Conservation (phyloP, 116 monocot genomes). For the Posidonia oceanica region DNA sequence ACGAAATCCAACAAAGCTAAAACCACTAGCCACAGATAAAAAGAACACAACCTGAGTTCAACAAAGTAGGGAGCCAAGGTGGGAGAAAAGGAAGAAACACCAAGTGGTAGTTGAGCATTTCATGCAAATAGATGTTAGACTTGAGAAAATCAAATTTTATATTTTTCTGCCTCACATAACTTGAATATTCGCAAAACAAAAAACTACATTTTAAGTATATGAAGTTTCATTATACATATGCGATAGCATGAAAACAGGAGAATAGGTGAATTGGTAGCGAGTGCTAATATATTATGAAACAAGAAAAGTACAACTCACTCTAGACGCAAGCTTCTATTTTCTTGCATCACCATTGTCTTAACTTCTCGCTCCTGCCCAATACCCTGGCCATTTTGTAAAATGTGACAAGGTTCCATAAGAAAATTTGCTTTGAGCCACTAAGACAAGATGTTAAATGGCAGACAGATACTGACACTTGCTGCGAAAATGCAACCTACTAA, state of each 20-base stretch:
- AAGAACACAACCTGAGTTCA: background rate
- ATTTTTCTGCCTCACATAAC: too few species aligned
- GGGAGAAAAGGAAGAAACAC: too few species aligned
- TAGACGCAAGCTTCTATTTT: constrained; percentile 31
- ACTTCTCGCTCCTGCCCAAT: constrained; percentile 7
- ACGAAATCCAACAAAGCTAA: background rate
- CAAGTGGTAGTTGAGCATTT: too few species aligned
- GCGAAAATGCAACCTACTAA: too few species aligned
- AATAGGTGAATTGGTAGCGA: background rate
- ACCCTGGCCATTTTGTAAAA: constrained; percentile 7
- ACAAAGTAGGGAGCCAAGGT: too few species aligned
- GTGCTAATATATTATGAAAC: background rate
- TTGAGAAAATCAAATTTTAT: too few species aligned
- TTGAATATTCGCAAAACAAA: too few species aligned
- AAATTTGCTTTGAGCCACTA: background rate
- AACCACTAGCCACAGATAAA: background rate
- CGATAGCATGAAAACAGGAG: background rate
- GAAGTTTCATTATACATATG: background rate
- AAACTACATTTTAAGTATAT: too few species aligned
- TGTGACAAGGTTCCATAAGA: background rate
- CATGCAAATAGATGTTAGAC: too few species aligned
- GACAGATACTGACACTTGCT: too few species aligned
- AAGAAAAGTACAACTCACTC: constrained; percentile 26
- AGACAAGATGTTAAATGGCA: too few species aligned
- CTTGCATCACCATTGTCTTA: constrained; percentile 15